Base-by-base conservation (phyloP, 495 filamentous ascomycete genomes). In the Penicillium malachiteum region DNA sequence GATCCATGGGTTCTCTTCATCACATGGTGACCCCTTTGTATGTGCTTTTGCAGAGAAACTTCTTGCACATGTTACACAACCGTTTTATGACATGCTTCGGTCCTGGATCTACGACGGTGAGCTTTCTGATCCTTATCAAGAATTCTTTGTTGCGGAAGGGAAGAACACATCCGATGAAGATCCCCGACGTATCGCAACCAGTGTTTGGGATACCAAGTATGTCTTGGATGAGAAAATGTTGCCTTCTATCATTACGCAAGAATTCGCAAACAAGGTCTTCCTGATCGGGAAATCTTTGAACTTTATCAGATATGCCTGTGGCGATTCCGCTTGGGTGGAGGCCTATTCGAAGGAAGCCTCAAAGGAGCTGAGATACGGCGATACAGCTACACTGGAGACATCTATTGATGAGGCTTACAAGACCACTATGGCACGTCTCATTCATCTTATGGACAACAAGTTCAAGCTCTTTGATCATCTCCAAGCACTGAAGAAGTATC, bases 91-190 rank as follows among this genome's bases (percentile, higher is more conserved):
- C 58, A 97, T 97, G 82, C 80, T 97, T 52, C 85, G 92, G 48
- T 85, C 89, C 56, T 99, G 95, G 95, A 96, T 97, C 48, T 99
- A 97, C 67, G 93, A 97, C 66, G 95, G 95, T 50, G 95, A 99
- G 74, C 82, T 99, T 16, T 91, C 89, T 13, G 95, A 99, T 74
- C 95, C 95, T 7, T 96, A 94, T 63, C 80, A 87, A 32, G 95
- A 99, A 62, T 99, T 99, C 71, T 97, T 97, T 63, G 92, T 99
- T 26, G 83, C 84, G 34, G 91, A 96, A 67, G 91, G 96, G 67
- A 73, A 74, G 35, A 66, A 68, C 26, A 62, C 72, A 42, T 68
- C 72, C 4, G 74, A 61, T 45, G 76, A 76, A 43, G 80, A 83
- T 52, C 79, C 78, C 32, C 76, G 77, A 33, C 83, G 86, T 50